Conservation (phyloP, 305 asterid genomes). For the Euphrasia arctica region DNA sequence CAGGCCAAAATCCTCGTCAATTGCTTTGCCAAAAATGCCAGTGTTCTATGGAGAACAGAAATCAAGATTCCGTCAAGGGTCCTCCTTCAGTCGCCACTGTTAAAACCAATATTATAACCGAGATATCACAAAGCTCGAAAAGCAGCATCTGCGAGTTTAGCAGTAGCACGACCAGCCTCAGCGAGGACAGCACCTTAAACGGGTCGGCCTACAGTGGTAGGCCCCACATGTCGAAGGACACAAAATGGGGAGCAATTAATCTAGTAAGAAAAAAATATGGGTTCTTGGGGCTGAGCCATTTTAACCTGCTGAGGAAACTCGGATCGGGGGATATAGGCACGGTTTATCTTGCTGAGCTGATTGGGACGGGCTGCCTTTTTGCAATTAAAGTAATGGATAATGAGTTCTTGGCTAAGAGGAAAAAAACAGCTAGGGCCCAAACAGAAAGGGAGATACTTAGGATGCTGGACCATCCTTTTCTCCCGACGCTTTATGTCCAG, state of each 20-base stretch:
- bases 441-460: constrained; percentile 90
- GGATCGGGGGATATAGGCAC: constrained; percentile 97
- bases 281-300: constrained; percentile 67
- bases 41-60: constrained; percentile 38
- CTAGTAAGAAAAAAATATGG: constrained; percentile 53
- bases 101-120: constrained; percentile 34
- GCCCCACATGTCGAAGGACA: constrained; percentile 89
- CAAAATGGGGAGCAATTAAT: constrained; percentile 73
- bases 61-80: neutral
- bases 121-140: constrained; percentile 80
- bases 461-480: constrained; percentile 93
- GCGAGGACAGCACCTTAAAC: constrained; percentile 76
- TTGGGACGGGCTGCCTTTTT: constrained; percentile 66
- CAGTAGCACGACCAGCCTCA: constrained; percentile 70
- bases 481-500: constrained; percentile 85
- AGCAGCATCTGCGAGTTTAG: constrained; percentile 85
- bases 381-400: constrained; percentile 95
- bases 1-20: constrained; percentile 34
- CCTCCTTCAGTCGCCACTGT: constrained; percentile 26
- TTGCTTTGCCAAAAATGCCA: constrained; percentile 79
- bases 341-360: constrained; percentile 82
- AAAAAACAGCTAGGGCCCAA: constrained; percentile 79
- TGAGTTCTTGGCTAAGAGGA: constrained; percentile 72
- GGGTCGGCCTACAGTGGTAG: constrained; percentile 52
- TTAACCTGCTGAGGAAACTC: constrained; percentile 75